These are phyloP conservation scores for Wickerhamiella vanderwaltii DNA, from an alignment of 805 yeast species.

Conservation along the genomic window DNA sequence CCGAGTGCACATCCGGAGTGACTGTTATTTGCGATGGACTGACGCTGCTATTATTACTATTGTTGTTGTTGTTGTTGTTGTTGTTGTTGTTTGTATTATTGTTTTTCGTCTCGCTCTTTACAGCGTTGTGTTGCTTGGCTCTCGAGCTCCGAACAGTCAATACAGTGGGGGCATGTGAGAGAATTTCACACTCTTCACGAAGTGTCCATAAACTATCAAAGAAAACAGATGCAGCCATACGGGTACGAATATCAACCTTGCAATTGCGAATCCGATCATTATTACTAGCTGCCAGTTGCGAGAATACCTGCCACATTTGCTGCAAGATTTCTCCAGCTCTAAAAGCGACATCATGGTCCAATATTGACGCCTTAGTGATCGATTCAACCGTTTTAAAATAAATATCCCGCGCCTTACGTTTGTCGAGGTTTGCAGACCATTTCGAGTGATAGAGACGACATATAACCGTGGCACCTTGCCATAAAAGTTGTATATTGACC, in stretches of 20 bases:
- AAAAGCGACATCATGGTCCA: constrained; percentile 86
- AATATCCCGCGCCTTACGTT: constrained; percentile 55
- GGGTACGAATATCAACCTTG: constrained; percentile 43
- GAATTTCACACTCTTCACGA: constrained; percentile 78
- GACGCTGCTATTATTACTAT: background rate
- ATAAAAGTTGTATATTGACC: constrained; percentile 63
- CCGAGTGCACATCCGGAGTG: too few species aligned
- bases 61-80: background rate
- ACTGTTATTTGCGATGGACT: too few species aligned
- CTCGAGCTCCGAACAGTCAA: constrained; percentile 19
- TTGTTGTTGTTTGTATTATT: background rate
- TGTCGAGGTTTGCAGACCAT: constrained; percentile 51
- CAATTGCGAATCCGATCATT: constrained; percentile 28
- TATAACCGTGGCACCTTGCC: constrained; percentile 87
- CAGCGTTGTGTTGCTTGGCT: constrained; percentile 11
- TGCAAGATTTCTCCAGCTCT: constrained; percentile 89
- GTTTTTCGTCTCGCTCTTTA: background rate
- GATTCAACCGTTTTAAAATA: constrained; percentile 29
- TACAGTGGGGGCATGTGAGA: constrained; percentile 28
- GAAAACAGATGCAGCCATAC: constrained; percentile 87
- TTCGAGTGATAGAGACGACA: constrained; percentile 70
- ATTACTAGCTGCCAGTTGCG: constrained; percentile 41
- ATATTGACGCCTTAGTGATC: constrained; percentile 67
- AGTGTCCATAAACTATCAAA: constrained; percentile 81
- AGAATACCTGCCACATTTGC: constrained; percentile 82